These are phyloP conservation scores for Apiospora koreana DNA, from an alignment of 2,329 filamentous ascomycete genomes.

Conservation along the genomic window DNA sequence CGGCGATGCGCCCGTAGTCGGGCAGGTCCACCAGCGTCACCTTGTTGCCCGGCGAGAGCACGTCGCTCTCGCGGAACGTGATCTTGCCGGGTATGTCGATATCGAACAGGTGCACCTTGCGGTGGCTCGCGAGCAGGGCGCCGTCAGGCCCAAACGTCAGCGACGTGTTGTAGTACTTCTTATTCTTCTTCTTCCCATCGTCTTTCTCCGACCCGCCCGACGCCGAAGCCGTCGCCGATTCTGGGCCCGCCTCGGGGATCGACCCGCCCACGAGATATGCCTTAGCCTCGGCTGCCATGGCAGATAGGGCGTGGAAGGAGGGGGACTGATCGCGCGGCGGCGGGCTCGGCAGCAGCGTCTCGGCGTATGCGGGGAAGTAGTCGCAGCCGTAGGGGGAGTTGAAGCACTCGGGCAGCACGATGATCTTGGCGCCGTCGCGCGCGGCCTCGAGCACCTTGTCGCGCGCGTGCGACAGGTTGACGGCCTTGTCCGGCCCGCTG, in stretches of 20 bases:
- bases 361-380: slow-evolving; percentile 90
- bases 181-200: slow-evolving; percentile 35
- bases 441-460: slow-evolving; percentile 83
- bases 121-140: slow-evolving; percentile 79
- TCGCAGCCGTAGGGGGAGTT: slow-evolving; percentile 94
- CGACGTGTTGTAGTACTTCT: slow-evolving; percentile 87
- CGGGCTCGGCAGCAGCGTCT: slow-evolving; percentile 77
- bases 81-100: slow-evolving; percentile 97
- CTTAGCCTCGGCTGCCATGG: slow-evolving; percentile 75
- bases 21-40: slow-evolving; percentile 85
- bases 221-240: slow-evolving; percentile 30
- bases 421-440: slow-evolving; percentile 73
- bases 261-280: slow-evolving; percentile 88
- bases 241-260: slow-evolving; percentile 75
- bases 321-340: slow-evolving; percentile 71
- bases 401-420: slow-evolving; percentile 97
- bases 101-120: slow-evolving; percentile 96
- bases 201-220: too few species aligned
- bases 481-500: slow-evolving; percentile 77
- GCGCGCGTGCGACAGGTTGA: slow-evolving; percentile 80
- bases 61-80: slow-evolving; percentile 85
- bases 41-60: slow-evolving; percentile 81
- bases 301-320: slow-evolving; percentile 80
- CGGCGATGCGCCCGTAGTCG: slow-evolving; percentile 81
- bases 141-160: slow-evolving; percentile 81